phyloP scores from a whole-genome alignment of 257 asterid genomes.

The Solanum paucissectum region DNA sequence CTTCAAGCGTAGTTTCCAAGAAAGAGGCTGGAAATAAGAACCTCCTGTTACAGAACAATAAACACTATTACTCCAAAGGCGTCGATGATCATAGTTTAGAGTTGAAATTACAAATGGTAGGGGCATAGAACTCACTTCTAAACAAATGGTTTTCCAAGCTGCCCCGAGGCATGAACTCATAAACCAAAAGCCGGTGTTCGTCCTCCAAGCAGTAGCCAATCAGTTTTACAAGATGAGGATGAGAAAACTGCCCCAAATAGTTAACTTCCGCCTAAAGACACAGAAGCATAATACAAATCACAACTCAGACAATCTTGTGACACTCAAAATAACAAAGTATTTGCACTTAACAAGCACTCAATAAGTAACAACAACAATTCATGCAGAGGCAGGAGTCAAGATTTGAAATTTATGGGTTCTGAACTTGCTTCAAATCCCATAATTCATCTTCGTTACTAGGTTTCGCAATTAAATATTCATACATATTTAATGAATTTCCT shows the following conservation, averaged over 20 bases:
- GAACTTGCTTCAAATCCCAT: background rate
- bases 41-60: constrained; percentile 44
- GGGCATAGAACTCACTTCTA: constrained; percentile 15
- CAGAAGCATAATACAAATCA: background rate
- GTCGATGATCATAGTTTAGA: background rate
- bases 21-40: constrained; percentile 84
- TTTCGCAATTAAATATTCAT: background rate
- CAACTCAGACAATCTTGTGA: background rate
- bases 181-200: constrained; percentile 21
- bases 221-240: constrained; percentile 10
- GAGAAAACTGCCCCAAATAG: constrained; percentile 13
- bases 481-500: background rate
- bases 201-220: constrained; percentile 20
- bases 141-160: constrained; percentile 21
- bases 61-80: background rate
- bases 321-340: background rate
- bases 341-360: background rate
- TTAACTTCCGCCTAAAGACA: constrained; percentile 6
- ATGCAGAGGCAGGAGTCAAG: background rate
- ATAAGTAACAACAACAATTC: background rate
- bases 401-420: background rate
- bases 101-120: background rate
- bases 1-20: constrained; percentile 82
- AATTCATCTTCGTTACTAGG: background rate
- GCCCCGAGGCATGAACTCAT: constrained; percentile 22